Evolutionary conservation across 352 stramenopile species (phyloP), one percentile per base, ranked within the genome.

Genomic region (Paralagenidium karlingii): DNA sequence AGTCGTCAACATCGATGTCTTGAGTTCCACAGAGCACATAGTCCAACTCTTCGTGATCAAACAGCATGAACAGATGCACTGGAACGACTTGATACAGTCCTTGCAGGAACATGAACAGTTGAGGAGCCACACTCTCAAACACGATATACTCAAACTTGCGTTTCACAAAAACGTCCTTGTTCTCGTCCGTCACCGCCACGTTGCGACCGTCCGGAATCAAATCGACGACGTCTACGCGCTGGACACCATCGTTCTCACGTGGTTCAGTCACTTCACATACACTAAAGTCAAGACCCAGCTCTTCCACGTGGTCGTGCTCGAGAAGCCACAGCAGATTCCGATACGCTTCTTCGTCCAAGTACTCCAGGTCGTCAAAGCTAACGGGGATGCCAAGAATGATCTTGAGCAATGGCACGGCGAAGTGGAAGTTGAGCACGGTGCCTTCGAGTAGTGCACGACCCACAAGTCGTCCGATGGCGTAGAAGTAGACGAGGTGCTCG

Each of bases 1-100:
- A 98, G 55, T 98, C 90, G 11, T 84, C 60, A 36, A 98, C 89
- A 38, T 97, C 76, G 50, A 98, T 97, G 50, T 78, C 65, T 0
- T 89, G 77, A 27, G 97, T 70, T n/a, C 95, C 95, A 47, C 92
- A 98, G 43, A 99, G 82, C 5, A 98, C 41, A 26, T 98, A 70
- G 47, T 98, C 94, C 8, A 98, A 53, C 60, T 98, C 92, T 63
- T 98, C 89, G 43, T 94, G 93, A 55, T 99, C 94, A 57, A 98
- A 98, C 7, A 96, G 68, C 38, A 94, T 82, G 20, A 98, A 52
- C 33, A 98, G 68, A 20, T 94, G 68, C 51, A 84, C 73, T 9
- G 94, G 94, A 29, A 98, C 82, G 9, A 98, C 87, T 49, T 98
- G 91, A 57, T 98, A 98, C 34, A 99, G 88, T 13, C 96, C 95